phyloP scores from a whole-genome alignment of 2,329 filamentous ascomycete genomes.

The Pseudocercospora cruenta region DNA sequence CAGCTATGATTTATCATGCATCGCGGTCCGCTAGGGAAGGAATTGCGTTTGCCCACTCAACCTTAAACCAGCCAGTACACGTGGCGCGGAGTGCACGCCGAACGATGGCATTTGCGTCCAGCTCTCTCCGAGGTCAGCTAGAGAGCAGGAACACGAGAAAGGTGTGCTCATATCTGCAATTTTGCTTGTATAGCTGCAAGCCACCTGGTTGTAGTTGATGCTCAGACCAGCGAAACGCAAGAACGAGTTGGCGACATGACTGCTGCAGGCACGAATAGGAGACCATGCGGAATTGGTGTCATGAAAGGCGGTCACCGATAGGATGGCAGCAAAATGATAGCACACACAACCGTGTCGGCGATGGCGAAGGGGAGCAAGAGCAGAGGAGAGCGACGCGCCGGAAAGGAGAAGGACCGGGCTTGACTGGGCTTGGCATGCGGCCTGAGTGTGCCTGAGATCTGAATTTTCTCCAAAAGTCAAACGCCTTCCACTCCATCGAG shows the following conservation, averaged over 20 bases:
- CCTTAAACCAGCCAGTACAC: neutral
- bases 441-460: neutral
- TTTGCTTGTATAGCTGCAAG: neutral
- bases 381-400: neutral
- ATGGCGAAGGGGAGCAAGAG: neutral
- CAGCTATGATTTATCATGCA: neutral
- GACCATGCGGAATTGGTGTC: no score
- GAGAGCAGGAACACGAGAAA: neutral
- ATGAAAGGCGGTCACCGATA: no score
- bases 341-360: neutral
- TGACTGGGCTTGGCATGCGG: neutral
- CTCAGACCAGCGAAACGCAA: neutral
- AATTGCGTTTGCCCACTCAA: neutral
- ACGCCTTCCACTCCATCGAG: neutral
- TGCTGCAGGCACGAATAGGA: no score
- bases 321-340: no score
- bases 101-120: neutral
- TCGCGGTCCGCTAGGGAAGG: neutral
- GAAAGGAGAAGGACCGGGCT: neutral
- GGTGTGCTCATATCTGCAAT: neutral
- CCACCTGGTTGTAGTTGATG: slow-evolving; percentile 2
- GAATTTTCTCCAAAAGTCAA: neutral
- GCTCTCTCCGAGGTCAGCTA: neutral
- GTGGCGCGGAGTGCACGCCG: slow-evolving; percentile 1
- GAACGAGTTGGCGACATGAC: neutral